phyloP scores from a whole-genome alignment of 176 grass and related monocot species.

The Zizania latifolia region DNA sequence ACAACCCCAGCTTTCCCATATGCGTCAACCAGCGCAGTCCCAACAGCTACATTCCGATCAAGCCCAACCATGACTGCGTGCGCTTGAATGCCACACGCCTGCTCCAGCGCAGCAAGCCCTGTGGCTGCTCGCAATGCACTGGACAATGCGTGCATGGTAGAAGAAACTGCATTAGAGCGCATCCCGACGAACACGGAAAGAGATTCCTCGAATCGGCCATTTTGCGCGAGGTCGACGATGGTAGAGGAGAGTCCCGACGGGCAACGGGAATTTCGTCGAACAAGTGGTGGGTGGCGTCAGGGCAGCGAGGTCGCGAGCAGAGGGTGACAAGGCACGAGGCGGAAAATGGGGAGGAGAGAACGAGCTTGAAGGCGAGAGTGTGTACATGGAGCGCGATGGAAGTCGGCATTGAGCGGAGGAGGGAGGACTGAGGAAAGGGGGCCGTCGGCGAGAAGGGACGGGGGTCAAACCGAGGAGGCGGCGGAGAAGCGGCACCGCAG shows the following conservation, averaged over 20 bases:
- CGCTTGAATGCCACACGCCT: constrained; percentile 18
- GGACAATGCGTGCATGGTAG: constrained; percentile 29
- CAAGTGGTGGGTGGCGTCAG: background rate
- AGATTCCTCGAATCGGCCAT: background rate
- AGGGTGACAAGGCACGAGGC: constrained; percentile 10
- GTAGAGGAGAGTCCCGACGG: constrained; percentile 17
- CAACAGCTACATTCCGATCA: constrained; percentile 31
- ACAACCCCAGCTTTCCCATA: constrained; percentile 5
- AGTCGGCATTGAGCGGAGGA: constrained; percentile 29
- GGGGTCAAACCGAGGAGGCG: constrained; percentile 11
- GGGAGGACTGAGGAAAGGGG: constrained; percentile 30
- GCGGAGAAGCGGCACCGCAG: constrained; percentile 21
- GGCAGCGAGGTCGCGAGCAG: background rate
- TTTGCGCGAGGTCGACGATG: constrained; percentile 32
- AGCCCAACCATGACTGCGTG: constrained; percentile 31
- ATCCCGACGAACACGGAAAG: constrained; percentile 26
- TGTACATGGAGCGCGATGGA: constrained; percentile 14
- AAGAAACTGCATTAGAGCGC: background rate
- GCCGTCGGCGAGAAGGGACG: constrained; percentile 30
- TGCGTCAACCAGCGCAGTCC: constrained; percentile 7
- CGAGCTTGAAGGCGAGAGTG: constrained; percentile 31
- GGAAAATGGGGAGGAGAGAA: constrained; percentile 3
- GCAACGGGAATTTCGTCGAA: constrained; percentile 43
- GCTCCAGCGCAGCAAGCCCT: constrained; percentile 34
- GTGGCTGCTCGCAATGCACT: constrained; percentile 17